Base-by-base conservation (phyloP, 1,284 basidiomycete species). In the Boletus sp. region DNA sequence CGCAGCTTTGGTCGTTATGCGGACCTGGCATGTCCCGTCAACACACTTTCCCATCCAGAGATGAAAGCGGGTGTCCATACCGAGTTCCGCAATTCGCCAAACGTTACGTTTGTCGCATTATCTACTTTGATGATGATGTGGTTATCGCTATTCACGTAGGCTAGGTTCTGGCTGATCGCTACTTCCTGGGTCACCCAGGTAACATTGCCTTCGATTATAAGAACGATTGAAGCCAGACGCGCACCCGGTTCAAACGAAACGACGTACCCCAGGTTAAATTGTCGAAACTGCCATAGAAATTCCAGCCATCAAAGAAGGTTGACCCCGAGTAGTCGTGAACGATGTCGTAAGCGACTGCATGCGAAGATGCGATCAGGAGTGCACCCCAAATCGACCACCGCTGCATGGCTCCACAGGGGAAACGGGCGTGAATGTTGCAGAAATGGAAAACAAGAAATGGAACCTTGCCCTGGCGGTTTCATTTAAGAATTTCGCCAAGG, bases 121-220 rank as follows among this genome's bases (percentile, higher is more conserved):
- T 84, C 81, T 20, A 82, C 80, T 54, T 72, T 77, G 56, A 85
- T 69, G 52, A 86, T 76, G 5, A 74, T 78, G 50, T 78, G 72
- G 9, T 78, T 74, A 0, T 71, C 71, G 46, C 48, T 52, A 52
- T 79, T 79, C 44, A 82, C 67, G 53, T 78, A 81, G 13, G 80
- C 78, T n/a, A 86, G 68, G 5, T 72, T 62, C 52, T 74, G 67
- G 33, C 62, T 56, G 20, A 68, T 68, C 8, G 81, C 80, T 46
- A 73, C 71, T 20, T 69, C 61, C 53, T 68, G 52, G 55, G 69
- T 66, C 8, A 80, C 68, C 70, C 72, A 81, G 39, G 63, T 69
- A 2, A 75, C 75, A 52, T 82, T 76, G 36, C 80, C 78, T 80
- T 44, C 0, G 33, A 36, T 39, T 4, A 25, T 49, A 57, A 67